Conservation (phyloP, 1,139 yeast genomes). For the Yamadazyma spencermartinsiae region DNA sequence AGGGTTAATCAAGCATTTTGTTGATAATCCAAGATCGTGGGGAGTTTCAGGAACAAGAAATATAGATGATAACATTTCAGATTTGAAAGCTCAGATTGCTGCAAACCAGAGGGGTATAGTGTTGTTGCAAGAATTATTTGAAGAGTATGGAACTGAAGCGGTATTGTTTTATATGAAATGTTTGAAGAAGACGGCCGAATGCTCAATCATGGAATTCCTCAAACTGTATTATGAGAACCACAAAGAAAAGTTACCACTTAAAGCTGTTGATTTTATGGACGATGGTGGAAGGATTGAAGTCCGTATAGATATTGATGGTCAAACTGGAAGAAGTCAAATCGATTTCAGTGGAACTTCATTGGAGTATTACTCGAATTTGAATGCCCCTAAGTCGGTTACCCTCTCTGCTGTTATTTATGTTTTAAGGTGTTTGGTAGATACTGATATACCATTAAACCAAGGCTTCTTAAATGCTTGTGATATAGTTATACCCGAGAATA, state of each 20-base stretch:
- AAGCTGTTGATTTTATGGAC: slow-evolving; percentile 57
- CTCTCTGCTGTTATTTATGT: slow-evolving; percentile 45
- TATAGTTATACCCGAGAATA: slow-evolving; percentile 38
- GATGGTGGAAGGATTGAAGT: slow-evolving; percentile 59
- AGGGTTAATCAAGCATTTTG: slow-evolving; percentile 45
- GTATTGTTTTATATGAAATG: slow-evolving; percentile 42
- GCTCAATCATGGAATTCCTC: slow-evolving; percentile 44
- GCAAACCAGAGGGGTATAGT: slow-evolving; percentile 45
- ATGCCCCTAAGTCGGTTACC: slow-evolving; percentile 45
- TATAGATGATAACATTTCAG: slow-evolving; percentile 41
- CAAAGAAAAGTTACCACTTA: slow-evolving; percentile 32
- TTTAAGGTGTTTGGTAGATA: slow-evolving; percentile 43
- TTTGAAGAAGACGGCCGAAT: slow-evolving; percentile 42
- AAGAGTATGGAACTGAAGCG: slow-evolving; percentile 33
- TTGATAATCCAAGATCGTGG: slow-evolving; percentile 54
- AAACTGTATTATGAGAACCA: slow-evolving; percentile 30
- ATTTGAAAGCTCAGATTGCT: slow-evolving; percentile 46
- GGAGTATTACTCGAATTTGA: slow-evolving; percentile 42
- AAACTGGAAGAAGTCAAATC: slow-evolving; percentile 50
- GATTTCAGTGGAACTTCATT: slow-evolving; percentile 56
- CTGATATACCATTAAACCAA: slow-evolving; percentile 47
- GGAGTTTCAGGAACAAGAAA: slow-evolving; percentile 64
- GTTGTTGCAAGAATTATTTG: slow-evolving; percentile 32
- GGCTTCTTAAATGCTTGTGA: slow-evolving; percentile 45
- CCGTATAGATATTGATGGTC: slow-evolving; percentile 40